Conservation (phyloP, 768 basidiomycete genomes). For the Auriscalpium orientale region DNA sequence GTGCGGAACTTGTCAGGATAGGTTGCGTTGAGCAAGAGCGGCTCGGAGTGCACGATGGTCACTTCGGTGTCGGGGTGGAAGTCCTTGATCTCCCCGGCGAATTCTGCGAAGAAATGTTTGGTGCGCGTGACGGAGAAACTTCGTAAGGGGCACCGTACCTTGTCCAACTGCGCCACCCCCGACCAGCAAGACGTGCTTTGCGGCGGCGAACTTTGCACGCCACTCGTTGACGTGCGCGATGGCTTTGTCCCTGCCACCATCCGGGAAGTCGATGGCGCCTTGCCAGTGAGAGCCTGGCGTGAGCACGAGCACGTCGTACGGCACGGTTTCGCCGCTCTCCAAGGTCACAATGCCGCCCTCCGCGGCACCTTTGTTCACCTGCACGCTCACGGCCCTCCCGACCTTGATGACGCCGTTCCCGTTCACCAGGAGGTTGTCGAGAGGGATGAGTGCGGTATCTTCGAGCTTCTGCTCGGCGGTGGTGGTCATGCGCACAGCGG, state of each 20-base stretch:
- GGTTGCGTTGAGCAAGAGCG: slow-evolving; percentile 40
- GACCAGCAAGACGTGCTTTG: slow-evolving; percentile 26
- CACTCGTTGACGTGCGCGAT: slow-evolving; percentile 19
- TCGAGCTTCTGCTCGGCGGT: slow-evolving; percentile 33
- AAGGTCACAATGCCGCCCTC: slow-evolving; percentile 4
- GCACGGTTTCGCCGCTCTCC: slow-evolving; percentile 1
- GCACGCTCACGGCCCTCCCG: slow-evolving; percentile 5
- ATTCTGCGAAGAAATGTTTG: slow-evolving; percentile 22
- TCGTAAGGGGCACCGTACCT: slow-evolving; percentile 24
- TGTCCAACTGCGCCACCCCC: slow-evolving; percentile 35
- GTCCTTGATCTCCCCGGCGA: slow-evolving; percentile 37
- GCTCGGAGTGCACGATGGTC: slow-evolving; percentile 48
- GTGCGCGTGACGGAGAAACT: neutral
- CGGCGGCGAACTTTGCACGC: slow-evolving; percentile 22
- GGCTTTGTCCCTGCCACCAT: slow-evolving; percentile 12
- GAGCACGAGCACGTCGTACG: slow-evolving; percentile 12
- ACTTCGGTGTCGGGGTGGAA: slow-evolving; percentile 35
- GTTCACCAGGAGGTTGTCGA: slow-evolving; percentile 6
- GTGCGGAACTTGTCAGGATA: slow-evolving; percentile 42
- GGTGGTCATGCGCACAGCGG: slow-evolving; percentile 46
- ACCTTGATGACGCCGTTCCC: slow-evolving; percentile 8
- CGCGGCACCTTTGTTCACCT: neutral
- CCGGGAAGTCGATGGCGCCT: slow-evolving; percentile 32
- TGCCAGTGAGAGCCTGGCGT: slow-evolving; percentile 9
- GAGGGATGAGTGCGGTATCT: slow-evolving; percentile 4